phyloP scores from a whole-genome alignment of 768 basidiomycete genomes.

The Naematelia encephala region DNA sequence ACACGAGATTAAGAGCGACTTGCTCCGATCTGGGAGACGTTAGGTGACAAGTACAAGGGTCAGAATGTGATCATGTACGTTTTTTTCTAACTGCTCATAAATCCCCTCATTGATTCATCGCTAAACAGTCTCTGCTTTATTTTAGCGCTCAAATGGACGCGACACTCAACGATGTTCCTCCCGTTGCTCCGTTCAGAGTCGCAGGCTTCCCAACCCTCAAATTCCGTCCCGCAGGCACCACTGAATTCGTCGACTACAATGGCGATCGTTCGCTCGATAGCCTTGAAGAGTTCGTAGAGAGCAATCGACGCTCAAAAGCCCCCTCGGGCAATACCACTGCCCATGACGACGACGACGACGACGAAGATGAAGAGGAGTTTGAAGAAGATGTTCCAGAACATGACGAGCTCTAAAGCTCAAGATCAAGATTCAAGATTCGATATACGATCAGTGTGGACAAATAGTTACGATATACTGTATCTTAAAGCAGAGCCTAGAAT shows the following conservation, averaged over 20 bases:
- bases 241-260: slow-evolving; percentile 86
- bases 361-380: slow-evolving; percentile 21
- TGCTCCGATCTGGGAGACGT: slow-evolving; percentile 85
- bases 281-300: slow-evolving; percentile 76
- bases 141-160: slow-evolving; percentile 89
- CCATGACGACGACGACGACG: slow-evolving; percentile 25
- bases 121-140: no score
- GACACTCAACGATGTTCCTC: slow-evolving; percentile 91
- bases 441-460: no score
- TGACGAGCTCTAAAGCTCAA: slow-evolving; percentile 51
- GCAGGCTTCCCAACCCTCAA: slow-evolving; percentile 82
- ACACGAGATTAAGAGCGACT: slow-evolving; percentile 58
- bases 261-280: slow-evolving; percentile 79
- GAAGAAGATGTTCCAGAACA: slow-evolving; percentile 37
- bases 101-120: neutral
- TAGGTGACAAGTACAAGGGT: slow-evolving; percentile 76
- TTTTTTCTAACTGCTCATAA: slow-evolving; percentile 5
- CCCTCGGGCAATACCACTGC: slow-evolving; percentile 8
- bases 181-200: slow-evolving; percentile 80
- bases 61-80: slow-evolving; percentile 72
- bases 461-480: no score
- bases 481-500: no score
- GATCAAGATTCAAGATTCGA: no score
- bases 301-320: slow-evolving; percentile 60
- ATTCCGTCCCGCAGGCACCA: slow-evolving; percentile 85